Base-by-base conservation (phyloP, 176 grass and related monocot genomes). In the Cocos nucifera region DNA sequence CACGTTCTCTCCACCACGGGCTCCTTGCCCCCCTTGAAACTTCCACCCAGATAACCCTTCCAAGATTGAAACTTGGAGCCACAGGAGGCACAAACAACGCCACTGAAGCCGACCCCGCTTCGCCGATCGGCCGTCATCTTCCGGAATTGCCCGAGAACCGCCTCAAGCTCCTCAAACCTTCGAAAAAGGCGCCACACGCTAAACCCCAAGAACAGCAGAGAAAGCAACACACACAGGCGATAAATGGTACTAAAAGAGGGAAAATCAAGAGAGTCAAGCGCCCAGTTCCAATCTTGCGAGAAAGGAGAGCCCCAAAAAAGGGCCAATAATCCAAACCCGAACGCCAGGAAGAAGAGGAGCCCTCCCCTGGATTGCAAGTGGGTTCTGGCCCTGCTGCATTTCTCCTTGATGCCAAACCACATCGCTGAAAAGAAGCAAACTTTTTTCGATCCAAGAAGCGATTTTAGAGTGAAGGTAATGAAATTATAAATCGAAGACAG, bases 61-160 rank as follows among this genome's bases (percentile, higher is more conserved):
- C 72, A 60, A 29, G 64, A 67, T 65, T 60, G 75, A 3, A 79
- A 59, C 65, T 69, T 89, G 5, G 78, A 69, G 54, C 78, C 81
- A 56, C 89, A 95, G 62, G 61, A 26, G 28, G 72, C 70, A 77
- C 89, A 89, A 53, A 79, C 69, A 4, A 53, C 59, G 35, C 78
- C 84, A 22, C 65, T 67, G 10, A 51, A 55, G 39, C 64, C 61
- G 65, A 79, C 19, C 53, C 71, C 56, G 10, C 58, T 74, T 30
- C 65, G 54, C 19, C 58, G 22, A 25, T 70, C 53, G 22, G 59
- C 79, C 53, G 70, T 8, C 63, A 64, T 61, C 6, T 30, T 30
- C 55, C 71, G 54, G 22, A 65, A 32, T 22, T 55, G 50, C 24
- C 17, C 27, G 16, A 76, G 69, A 79, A 72, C 49, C 49, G 59